A percentile compares a stretch with the other conserved stretches of the same genome.
These are phyloP conservation scores for Entomortierella chlamydospora DNA, from an alignment of 192 early-diverging fungal species.

Conservation along the genomic window DNA sequence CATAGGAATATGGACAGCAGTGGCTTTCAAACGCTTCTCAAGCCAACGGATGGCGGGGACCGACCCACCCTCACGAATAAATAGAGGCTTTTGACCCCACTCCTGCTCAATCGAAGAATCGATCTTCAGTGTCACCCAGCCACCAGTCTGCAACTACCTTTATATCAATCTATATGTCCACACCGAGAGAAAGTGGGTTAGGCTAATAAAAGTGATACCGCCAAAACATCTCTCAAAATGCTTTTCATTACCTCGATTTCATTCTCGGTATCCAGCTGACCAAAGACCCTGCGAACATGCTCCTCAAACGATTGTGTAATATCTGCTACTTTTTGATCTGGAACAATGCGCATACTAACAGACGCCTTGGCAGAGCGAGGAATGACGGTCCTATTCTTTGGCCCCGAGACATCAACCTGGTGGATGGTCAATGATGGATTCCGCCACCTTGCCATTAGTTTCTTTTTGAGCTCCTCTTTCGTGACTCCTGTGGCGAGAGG, in stretches of 20 bases:
- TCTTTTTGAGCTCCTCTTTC: constrained; percentile 59
- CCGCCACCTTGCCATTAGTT: constrained; percentile 81
- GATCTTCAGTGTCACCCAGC: constrained; percentile 74
- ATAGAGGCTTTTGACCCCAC: constrained; percentile 72
- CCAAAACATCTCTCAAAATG: no score
- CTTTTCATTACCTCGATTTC: constrained; percentile 48
- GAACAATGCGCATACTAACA: constrained; percentile 82
- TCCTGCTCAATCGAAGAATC: constrained; percentile 76
- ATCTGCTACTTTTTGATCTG: constrained; percentile 75
- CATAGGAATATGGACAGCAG: constrained; percentile 81
- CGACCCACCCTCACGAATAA: constrained; percentile 83
- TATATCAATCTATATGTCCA: constrained; percentile 64
- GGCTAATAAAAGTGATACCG: not conserved
- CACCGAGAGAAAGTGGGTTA: constrained; percentile 17
- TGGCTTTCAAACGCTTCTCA: constrained; percentile 71
- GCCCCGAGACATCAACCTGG: constrained; percentile 79
- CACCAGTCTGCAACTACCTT: constrained; percentile 78
- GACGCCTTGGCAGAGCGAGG: constrained; percentile 73
- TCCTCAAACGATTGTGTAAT: constrained; percentile 68
- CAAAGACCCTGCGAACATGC: constrained; percentile 66
- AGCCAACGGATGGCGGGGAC: constrained; percentile 83
- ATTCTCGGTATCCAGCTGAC: constrained; percentile 59
- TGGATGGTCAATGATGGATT: constrained; percentile 80
- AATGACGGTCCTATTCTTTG: constrained; percentile 77
- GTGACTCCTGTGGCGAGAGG: constrained; percentile 38